These are phyloP conservation scores for Coprinopsis sp. DNA, from an alignment of 768 basidiomycete species.

Conservation along the genomic window DNA sequence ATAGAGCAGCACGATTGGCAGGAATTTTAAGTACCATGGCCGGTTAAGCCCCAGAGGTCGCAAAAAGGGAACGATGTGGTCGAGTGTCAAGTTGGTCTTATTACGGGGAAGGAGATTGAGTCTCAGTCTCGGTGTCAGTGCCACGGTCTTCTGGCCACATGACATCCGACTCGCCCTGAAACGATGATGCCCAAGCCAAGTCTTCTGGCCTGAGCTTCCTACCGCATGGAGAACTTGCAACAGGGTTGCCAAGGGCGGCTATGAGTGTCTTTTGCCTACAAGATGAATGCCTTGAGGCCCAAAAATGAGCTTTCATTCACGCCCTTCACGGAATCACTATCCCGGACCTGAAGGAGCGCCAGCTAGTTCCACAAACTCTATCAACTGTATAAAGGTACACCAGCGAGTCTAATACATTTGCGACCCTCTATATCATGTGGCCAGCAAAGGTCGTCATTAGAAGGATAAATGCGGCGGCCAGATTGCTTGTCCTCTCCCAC, in stretches of 20 bases:
- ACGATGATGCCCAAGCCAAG: neutral
- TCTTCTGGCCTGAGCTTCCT: too few relatives aligned
- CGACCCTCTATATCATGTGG: too few relatives aligned
- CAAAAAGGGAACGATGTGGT: neutral
- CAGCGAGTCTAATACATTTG: too few relatives aligned
- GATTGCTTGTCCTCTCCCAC: too few relatives aligned
- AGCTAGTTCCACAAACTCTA: neutral
- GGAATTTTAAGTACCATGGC: slow-evolving; percentile 8
- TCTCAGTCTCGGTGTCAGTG: neutral
- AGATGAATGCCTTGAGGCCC: neutral
- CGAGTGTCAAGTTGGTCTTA: neutral
- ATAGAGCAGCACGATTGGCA: neutral
- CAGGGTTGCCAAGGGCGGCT: neutral
- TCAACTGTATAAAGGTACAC: too few relatives aligned
- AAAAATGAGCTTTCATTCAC: too few relatives aligned
- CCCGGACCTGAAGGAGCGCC: neutral
- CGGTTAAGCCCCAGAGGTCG: neutral
- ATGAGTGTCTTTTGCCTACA: neutral
- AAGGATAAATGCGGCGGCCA: too few relatives aligned
- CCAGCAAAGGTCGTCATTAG: too few relatives aligned
- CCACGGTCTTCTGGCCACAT: slow-evolving; percentile 9
- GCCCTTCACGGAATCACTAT: too few relatives aligned
- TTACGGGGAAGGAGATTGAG: neutral
- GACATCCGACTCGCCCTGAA: slow-evolving; percentile 7
- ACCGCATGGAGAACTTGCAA: neutral